Base-by-base conservation (phyloP, 2,329 filamentous ascomycete genomes). In the Exserohilum turcica region DNA sequence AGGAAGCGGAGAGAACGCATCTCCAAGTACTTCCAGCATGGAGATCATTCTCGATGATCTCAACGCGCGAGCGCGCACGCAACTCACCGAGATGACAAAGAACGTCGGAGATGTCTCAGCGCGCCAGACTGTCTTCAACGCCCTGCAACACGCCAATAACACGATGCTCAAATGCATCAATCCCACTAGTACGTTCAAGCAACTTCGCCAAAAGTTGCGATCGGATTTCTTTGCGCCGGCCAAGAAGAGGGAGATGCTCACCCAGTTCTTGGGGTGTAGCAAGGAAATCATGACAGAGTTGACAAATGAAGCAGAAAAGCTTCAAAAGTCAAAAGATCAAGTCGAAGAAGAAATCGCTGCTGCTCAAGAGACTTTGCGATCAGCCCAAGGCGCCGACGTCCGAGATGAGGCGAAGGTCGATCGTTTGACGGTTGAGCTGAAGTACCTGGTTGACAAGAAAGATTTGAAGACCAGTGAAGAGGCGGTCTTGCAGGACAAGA, bases 121-220 rank as follows among this genome's bases (percentile, higher is more conserved):
- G 42, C 36, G 28, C 6, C 24, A 29, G 3, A 10, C 18, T 10
- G 13, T 15, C 21, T 12, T 31, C 24, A 18, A 45, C 9, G 48
- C 42, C 21, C 40, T 46, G 3, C 7, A 52, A 6, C 42, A 46
- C 12, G 27, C 42, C n/a, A 35, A n/a, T 2, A 40, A 29, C 12
- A 52, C 48, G 9, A 33, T 52, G 2, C 28, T 16, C 13, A 39
- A 39, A 21, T 38, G 19, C 19, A 29, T 52, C 43, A 52, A 42
- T 31, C 48, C 43, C 6, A 18, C 32, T 28, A 35, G 36, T 9
- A 46, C 7, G 3, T 52, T 52, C 35, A 37, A 52, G 16, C 48
- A 52, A 19, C 33, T 35, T 13, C 40, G 36, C 3, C 27, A 29
- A n/a, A 8, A 27, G 28, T 7, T 27, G 12, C n/a, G 19, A 12